Evolutionary conservation across 306 rosid genomes (phyloP), one percentile per base, ranked within the genome.

Genomic region (Trifolium subterraneum): DNA sequence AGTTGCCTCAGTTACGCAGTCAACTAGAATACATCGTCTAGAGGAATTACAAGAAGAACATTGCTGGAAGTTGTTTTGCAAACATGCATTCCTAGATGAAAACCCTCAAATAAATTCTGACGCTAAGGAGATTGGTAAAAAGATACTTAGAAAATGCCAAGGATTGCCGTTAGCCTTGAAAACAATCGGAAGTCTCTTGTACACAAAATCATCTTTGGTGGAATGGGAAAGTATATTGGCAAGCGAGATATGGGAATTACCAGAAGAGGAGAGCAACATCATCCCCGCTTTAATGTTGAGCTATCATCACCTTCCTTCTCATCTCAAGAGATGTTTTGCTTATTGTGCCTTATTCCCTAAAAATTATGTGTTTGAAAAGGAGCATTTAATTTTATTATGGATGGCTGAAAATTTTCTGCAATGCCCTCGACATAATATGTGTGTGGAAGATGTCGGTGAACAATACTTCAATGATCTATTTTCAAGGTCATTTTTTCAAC

Each of bases 301-400:
- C 66, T 75, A 75, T 55, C 72, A 75, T 2, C 51, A 64, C 10
- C 72, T 75, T 38, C 79, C 72, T 50, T 39, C 72, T 64, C 65
- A 64, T 52, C 64, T 75, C 1, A 75, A 75, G 19, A 75, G 72
- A 27, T 75, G 79, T 48, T 65, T 75, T 65, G 66, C 73, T 23
- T 75, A 39, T 41, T 66, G 79, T 55, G 15, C 73, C 14, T 7
- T 75, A 10, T 66, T 75, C 19, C 68, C 73, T 3, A 75, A 75
- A 44, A 54, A 19, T 4, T 54, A 39, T 66, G 6, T 15, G 7
- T 75, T 65, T 27, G 16, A 39, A 12, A 75, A 75, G 58, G 67
- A 54, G 36, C 44, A 75, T 38, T 52, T 75, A 3, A 5, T 39
- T 25, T 36, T 64, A 10, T 38, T 75, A 12, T 64, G 72, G 79